Evolutionary conservation across 352 stramenopile species (phyloP), one percentile per base, ranked within the genome.

Genomic region (Pythium periplocum): DNA sequence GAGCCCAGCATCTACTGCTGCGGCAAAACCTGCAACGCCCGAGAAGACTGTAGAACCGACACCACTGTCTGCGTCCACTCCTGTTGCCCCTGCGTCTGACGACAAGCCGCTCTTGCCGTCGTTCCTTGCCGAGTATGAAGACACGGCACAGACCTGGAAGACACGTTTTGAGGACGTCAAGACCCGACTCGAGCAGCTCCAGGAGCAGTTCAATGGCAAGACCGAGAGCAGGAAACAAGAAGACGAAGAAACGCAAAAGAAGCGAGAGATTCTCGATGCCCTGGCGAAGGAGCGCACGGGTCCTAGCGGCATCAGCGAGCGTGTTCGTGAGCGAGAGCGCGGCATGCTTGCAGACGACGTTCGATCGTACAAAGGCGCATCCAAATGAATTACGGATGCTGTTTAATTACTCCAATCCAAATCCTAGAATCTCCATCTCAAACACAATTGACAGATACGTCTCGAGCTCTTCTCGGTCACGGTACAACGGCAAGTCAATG

Each of bases 391-490:
- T 42, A 42, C 12, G 38, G 7, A 42, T 42, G 38, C 38, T 42
- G 7, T 42, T 42, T 26, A 26, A 26, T 26, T 79, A 90, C 63
- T 90, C 78, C 42, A 90, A 75, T 11, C 78, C 78, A 68, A 90
- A 90, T 26, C 78, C 78, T 32, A 80, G 71, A 53, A 90, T 87
- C 59, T 90, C 79, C 79, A 90, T 90, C 73, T 98, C 75, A 49
- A 83, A 87, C 45, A 90, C 83, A 48, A 93, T 75, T 35, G 81
- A 87, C 40, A 93, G 50, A 57, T 90, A 88, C 6, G 78, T 87
- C 36, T 68, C 78, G 59, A 99, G 83, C 73, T 95, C 82, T 47
- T 89, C 70, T 55, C 87, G 86, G 34, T 73, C 74, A 37, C 76
- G 55, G 59, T 95, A 95, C 12, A 93, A 46, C 1, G 86, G 86